Base-by-base conservation (phyloP, 805 yeast species). In the Lipomyces chichibuensis region DNA sequence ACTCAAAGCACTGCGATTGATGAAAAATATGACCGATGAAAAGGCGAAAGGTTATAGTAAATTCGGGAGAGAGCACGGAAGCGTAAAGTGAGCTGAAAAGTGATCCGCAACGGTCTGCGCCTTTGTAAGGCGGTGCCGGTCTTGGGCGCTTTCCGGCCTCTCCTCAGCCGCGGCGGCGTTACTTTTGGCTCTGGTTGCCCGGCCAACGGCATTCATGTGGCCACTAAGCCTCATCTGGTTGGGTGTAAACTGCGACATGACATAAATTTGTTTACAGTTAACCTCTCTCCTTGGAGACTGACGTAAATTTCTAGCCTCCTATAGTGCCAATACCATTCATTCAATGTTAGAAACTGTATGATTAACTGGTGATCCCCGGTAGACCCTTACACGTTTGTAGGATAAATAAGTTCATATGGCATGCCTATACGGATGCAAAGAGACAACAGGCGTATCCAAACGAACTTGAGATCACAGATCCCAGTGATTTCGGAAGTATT, bases 151-250 rank as follows among this genome's bases (percentile, higher is more conserved):
- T n/a, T 23, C 43, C 8, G 49, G n/a, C 8, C 1, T 2, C 49
- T 43, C 23, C 43, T 3, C n/a, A 37, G 17, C 17, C 3, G 43
- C 43, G 43, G 43, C 43, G 17, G 17, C 6, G 43, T 37, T 6
- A 37, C 17, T 5, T 29, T 29, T 9, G 17, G 43, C 6, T 37
- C 6, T n/a, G 23, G 49, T 43, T 43, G 49, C 23, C 49, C 23
- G 2, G 49, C 23, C 49, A 43, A 43, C 49, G 49, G 39, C 39
- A 14, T 11, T 17, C 49, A 7, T 2, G 1, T 4, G 1, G 1
- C 49, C 49, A 43, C 49, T 43, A 43, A 43, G 49, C 49, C 49
- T 43, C 49, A 43, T 43, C 23, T 43, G 49, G 49, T n/a, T 43
- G 9, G 6, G n/a, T 17, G 49, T 43, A 43, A 43, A 43, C 49